phyloP scores from a whole-genome alignment of 2,329 filamentous ascomycete genomes.

The Chaetomium strumarium region DNA sequence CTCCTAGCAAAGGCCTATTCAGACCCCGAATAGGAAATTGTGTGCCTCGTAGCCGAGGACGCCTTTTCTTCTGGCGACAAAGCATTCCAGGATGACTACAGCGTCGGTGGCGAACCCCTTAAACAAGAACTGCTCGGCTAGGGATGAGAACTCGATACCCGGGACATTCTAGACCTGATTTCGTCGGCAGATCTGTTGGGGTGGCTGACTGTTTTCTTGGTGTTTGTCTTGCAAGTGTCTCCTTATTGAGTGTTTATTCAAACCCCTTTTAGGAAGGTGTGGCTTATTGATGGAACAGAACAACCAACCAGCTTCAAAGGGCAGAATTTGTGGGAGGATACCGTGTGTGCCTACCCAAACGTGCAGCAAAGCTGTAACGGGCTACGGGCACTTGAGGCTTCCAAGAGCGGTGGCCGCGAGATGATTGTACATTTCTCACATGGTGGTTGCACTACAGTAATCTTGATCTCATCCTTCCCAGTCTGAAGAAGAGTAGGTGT shows the following conservation, averaged over 20 bases:
- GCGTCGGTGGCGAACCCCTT: neutral
- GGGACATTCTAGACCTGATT: neutral
- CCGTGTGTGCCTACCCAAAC: too few species aligned
- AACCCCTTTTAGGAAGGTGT: slow-evolving; percentile 19
- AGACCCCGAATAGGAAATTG: slow-evolving; percentile 20
- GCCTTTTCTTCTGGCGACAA: slow-evolving; percentile 5
- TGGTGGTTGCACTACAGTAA: too few species aligned
- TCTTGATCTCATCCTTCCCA: too few species aligned
- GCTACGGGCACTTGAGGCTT: too few species aligned
- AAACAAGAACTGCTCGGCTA: neutral
- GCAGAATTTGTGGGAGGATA: too few species aligned
- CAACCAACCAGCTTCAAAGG: neutral
- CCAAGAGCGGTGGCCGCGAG: too few species aligned
- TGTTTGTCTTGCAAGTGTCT: neutral
- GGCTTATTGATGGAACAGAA: slow-evolving; percentile 2
- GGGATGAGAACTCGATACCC: neutral
- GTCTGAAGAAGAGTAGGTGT: too few species aligned
- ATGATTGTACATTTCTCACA: too few species aligned
- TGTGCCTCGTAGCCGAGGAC: neutral
- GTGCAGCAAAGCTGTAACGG: too few species aligned
- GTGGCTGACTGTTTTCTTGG: neutral
- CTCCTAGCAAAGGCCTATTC: slow-evolving; percentile 20
- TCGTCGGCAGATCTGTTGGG: neutral
- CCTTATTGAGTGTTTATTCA: slow-evolving; percentile 25
- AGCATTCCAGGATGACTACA: neutral